phyloP scores from a whole-genome alignment of 208 protist genomes.

The Trichomonas vaginalis region DNA sequence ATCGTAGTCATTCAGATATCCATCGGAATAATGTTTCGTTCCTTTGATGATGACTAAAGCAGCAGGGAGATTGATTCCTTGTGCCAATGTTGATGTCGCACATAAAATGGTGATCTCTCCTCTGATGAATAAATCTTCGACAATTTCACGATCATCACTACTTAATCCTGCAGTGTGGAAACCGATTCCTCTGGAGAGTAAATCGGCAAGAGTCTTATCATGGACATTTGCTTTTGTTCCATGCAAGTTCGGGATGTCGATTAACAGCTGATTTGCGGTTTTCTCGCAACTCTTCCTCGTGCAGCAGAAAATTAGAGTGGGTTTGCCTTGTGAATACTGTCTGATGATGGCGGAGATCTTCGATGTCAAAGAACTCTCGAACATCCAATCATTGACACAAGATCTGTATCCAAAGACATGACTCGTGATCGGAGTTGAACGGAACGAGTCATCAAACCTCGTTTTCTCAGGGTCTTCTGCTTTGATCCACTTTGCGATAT shows the following conservation, averaged over 20 bases:
- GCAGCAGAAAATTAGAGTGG: constrained; percentile 32
- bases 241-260: background rate
- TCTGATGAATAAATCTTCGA: constrained; percentile 27
- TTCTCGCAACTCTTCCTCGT: constrained; percentile 32
- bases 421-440: background rate
- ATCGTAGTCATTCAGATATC: constrained; percentile 23
- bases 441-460: constrained; percentile 14
- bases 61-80: constrained; percentile 37
- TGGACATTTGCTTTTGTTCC: background rate
- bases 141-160: constrained; percentile 9
- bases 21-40: constrained; percentile 23
- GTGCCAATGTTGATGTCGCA: constrained; percentile 37
- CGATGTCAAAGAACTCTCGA: background rate
- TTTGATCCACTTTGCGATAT: constrained; percentile 93
- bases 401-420: constrained; percentile 10
- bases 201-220: background rate
- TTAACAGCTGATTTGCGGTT: background rate
- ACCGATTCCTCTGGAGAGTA: constrained; percentile 23
- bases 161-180: constrained; percentile 32
- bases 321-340: constrained; percentile 10
- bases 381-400: constrained; percentile 11
- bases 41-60: constrained; percentile 36
- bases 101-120: constrained; percentile 26
- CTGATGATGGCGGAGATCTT: background rate
- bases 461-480: constrained; percentile 49